Conservation (phyloP, 73 alveolate species). For the Durusdinium trenchii region DNA sequence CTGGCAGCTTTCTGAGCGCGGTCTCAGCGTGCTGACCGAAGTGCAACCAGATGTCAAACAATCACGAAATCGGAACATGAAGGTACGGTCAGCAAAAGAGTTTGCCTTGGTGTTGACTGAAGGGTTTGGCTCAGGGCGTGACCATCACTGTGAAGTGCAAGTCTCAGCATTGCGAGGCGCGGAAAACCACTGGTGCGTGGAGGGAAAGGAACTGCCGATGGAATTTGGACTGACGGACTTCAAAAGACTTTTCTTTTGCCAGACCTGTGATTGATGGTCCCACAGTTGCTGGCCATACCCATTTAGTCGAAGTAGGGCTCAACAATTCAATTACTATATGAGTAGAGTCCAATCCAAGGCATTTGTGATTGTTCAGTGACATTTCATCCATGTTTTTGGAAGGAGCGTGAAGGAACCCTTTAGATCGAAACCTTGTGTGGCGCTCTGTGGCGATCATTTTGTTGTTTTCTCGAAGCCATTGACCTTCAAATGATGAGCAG, state of each 20-base stretch:
- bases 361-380: not conserved
- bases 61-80: too few relatives aligned
- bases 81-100: too few relatives aligned
- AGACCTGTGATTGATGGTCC: not conserved
- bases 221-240: not conserved
- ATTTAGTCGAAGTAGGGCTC: too few relatives aligned
- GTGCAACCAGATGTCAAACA: too few relatives aligned
- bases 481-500: too few relatives aligned
- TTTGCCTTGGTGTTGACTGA: not conserved
- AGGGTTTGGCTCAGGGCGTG: conserved; percentile 5
- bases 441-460: not conserved
- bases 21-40: too few relatives aligned
- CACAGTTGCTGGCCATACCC: too few relatives aligned
- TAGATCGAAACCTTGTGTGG: too few relatives aligned
- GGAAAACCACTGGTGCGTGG: not conserved
- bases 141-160: conserved; percentile 76
- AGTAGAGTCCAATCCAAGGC: too few relatives aligned
- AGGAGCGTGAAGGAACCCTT: too few relatives aligned
- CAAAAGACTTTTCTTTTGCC: not conserved
- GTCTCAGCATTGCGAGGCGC: conserved; percentile 82
- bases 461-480: not conserved
- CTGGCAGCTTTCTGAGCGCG: too few relatives aligned
- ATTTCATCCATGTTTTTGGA: not conserved
- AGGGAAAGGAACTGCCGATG: not conserved
- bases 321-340: too few relatives aligned